Conservation (phyloP, 208 protist genomes). For the Novymonas esmeraldas region DNA sequence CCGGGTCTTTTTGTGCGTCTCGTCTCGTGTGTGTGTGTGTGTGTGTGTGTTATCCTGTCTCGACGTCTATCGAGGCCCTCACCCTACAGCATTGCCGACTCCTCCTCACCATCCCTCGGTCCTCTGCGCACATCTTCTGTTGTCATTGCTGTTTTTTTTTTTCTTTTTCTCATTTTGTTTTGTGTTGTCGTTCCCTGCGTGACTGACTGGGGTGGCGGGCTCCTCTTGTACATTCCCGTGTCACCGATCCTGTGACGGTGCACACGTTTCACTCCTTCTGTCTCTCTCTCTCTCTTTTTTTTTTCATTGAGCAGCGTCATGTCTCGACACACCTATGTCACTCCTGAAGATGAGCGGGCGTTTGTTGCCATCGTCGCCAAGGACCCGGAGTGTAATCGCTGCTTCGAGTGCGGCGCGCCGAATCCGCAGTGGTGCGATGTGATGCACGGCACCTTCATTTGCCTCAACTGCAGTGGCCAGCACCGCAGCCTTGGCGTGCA, state of each 20-base stretch:
- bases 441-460: slow-evolving; percentile 90
- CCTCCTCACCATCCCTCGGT: not conserved
- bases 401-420: slow-evolving; percentile 87
- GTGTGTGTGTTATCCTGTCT: no score
- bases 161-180: not conserved
- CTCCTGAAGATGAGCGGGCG: slow-evolving; percentile 52
- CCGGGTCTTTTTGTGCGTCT: no score
- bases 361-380: slow-evolving; percentile 73
- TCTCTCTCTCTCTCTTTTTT: not conserved
- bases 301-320: not conserved
- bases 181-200: no score
- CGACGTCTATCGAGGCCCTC: not conserved
- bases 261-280: not conserved
- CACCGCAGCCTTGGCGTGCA: slow-evolving; percentile 94
- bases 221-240: no score
- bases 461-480: slow-evolving; percentile 89
- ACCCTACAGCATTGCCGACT: not conserved
- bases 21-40: no score
- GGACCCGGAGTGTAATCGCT: slow-evolving; percentile 82
- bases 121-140: not conserved
- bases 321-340: slow-evolving; percentile 39
- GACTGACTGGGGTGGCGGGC: no score
- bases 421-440: slow-evolving; percentile 94
- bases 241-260: no score
- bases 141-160: not conserved